These are phyloP conservation scores for Castanea mollissima DNA, from an alignment of 306 rosid species.

Conservation along the genomic window DNA sequence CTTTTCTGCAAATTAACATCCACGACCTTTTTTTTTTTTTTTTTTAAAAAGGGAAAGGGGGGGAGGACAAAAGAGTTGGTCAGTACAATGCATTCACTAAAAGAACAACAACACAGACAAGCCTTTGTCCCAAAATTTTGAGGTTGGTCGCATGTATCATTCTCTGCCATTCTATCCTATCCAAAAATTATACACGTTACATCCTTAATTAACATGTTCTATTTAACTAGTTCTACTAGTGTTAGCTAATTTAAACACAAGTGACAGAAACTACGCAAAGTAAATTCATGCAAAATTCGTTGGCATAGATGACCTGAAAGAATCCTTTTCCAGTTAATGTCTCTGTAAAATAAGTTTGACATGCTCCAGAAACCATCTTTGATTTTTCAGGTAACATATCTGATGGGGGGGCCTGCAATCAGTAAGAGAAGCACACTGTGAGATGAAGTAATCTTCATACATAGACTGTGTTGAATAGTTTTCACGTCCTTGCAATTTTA, in stretches of 20 bases:
- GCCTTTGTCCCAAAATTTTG: too few relatives aligned
- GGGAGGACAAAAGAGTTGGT: neutral
- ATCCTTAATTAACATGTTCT: too few relatives aligned
- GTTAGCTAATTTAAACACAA: neutral
- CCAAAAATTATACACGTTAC: too few relatives aligned
- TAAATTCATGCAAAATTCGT: neutral
- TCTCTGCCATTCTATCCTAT: too few relatives aligned
- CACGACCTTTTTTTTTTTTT: conserved; percentile 15
- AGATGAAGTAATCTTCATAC: conserved; percentile 4
- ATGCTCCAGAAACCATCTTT: conserved; percentile 36
- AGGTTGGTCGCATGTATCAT: too few relatives aligned
- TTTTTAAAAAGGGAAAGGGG: neutral
- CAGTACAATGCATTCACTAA: neutral
- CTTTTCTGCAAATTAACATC: conserved; percentile 33
- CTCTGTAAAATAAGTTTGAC: conserved; percentile 34
- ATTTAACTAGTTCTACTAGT: too few relatives aligned
- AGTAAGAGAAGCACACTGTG: conserved; percentile 1
- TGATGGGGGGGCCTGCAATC: conserved; percentile 27
- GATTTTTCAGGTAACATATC: conserved; percentile 33
- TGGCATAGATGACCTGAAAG: conserved; percentile 30
- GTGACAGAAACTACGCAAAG: neutral
- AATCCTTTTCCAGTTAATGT: conserved; percentile 16
- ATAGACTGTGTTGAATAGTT: neutral
- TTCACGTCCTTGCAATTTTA: neutral
- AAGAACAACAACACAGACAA: neutral